Conservation (phyloP, 306 rosid species). For the Inga oerstediana region DNA sequence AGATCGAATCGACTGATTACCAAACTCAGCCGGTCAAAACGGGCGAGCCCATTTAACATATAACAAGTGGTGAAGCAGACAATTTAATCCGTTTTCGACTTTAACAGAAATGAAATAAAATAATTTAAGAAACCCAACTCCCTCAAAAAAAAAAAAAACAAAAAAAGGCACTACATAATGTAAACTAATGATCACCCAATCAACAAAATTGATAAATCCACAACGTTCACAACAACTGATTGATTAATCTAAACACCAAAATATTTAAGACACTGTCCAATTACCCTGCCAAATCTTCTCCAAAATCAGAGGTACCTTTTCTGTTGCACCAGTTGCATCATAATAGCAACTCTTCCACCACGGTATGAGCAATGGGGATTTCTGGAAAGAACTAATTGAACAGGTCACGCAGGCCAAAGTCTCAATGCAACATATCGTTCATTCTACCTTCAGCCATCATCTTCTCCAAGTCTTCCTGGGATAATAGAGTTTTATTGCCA, state of each 20-base stretch:
- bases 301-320: neutral
- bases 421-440: slow-evolving; percentile 56
- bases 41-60: neutral
- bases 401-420: neutral
- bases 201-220: neutral
- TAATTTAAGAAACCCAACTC: neutral
- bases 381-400: slow-evolving; percentile 1
- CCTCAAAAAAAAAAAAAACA: too few relatives aligned
- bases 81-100: neutral
- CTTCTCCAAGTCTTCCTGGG: slow-evolving; percentile 83
- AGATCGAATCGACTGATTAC: neutral
- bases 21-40: neutral
- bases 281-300: neutral
- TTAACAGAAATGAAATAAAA: neutral
- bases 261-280: neutral
- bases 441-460: slow-evolving; percentile 60
- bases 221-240: neutral
- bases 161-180: neutral
- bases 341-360: slow-evolving; percentile 3
- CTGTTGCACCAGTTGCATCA: slow-evolving; percentile 9
- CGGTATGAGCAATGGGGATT: neutral
- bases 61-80: neutral
- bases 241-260: neutral
- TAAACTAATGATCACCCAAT: neutral
- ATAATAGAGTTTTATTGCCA: slow-evolving; percentile 74